A percentile compares a stretch with the other conserved stretches of the same genome.
These are phyloP conservation scores for Acacia confusa DNA, from an alignment of 306 rosid genomes.

Conservation along the genomic window DNA sequence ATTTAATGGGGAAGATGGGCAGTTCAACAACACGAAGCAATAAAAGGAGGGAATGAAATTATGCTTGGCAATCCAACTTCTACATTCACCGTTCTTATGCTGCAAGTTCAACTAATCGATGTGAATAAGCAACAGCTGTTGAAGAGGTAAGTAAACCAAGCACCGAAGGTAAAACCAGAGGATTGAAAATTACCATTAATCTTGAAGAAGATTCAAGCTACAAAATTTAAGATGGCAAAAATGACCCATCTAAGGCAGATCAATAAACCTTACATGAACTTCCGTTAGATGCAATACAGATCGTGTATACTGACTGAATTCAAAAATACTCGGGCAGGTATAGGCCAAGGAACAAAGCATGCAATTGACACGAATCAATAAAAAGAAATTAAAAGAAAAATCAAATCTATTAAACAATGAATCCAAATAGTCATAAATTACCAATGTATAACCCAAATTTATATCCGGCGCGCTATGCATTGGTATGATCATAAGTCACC, in stretches of 20 bases:
- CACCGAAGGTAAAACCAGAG: not conserved
- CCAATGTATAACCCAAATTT: not conserved
- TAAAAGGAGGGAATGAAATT: not conserved
- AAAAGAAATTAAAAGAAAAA: not conserved
- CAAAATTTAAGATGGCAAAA: not conserved
- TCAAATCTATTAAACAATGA: not conserved
- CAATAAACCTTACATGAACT: not conserved
- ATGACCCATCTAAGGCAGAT: not conserved
- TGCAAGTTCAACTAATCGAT: not conserved
- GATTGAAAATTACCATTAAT: constrained; percentile 12
- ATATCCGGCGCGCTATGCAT: not conserved
- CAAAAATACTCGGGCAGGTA: not conserved
- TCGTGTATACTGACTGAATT: constrained; percentile 13
- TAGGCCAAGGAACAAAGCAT: not conserved
- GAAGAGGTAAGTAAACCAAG: not conserved
- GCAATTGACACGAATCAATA: not conserved
- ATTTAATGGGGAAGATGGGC: not conserved
- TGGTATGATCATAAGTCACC: not conserved
- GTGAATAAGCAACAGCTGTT: not conserved
- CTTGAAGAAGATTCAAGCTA: not conserved
- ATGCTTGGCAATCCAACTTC: not conserved
- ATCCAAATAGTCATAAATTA: not conserved
- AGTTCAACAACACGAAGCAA: not conserved
- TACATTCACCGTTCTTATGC: constrained; percentile 14
- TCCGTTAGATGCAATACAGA: constrained; percentile 18